Conservation (phyloP, 805 yeast genomes). For the Candida lessepsii region DNA sequence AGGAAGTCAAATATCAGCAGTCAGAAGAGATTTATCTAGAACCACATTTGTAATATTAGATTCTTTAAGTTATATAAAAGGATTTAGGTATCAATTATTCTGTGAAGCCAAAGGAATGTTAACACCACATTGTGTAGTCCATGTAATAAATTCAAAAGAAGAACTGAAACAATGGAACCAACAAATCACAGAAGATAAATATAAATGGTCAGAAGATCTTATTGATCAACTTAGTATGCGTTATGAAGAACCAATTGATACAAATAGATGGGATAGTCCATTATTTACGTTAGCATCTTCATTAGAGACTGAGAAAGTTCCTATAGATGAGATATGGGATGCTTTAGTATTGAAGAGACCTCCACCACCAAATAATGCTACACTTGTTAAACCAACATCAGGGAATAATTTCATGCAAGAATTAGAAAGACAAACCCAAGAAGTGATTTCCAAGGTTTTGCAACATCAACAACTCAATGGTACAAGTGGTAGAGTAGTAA, state of each 20-base stretch:
- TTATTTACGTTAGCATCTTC: constrained; percentile 65
- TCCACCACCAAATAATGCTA: constrained; percentile 80
- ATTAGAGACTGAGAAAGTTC: constrained; percentile 47
- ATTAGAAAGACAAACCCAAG: constrained; percentile 68
- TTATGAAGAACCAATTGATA: constrained; percentile 89
- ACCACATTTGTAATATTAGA: constrained; percentile 79
- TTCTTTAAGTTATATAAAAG: constrained; percentile 86
- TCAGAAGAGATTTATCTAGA: constrained; percentile 72
- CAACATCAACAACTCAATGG: constrained; percentile 57
- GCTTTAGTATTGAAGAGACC: constrained; percentile 59
- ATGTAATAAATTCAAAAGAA: constrained; percentile 68
- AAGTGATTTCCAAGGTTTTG: constrained; percentile 59
- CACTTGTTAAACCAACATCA: constrained; percentile 76
- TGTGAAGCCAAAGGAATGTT: constrained; percentile 87
- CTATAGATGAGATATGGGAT: constrained; percentile 67
- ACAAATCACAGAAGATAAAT: constrained; percentile 22
- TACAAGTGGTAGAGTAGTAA: constrained; percentile 49
- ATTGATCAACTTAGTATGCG: constrained; percentile 73
- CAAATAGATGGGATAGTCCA: constrained; percentile 93
- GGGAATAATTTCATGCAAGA: constrained; percentile 74
- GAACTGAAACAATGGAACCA: constrained; percentile 64
- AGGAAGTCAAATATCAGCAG: constrained; percentile 84
- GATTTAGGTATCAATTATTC: constrained; percentile 88
- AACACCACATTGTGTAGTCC: constrained; percentile 81
- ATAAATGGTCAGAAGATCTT: constrained; percentile 61